A percentile compares a stretch with the other conserved stretches of the same genome.
Conservation (phyloP, 805 yeast genomes). For the Torulaspora gathmanii region DNA sequence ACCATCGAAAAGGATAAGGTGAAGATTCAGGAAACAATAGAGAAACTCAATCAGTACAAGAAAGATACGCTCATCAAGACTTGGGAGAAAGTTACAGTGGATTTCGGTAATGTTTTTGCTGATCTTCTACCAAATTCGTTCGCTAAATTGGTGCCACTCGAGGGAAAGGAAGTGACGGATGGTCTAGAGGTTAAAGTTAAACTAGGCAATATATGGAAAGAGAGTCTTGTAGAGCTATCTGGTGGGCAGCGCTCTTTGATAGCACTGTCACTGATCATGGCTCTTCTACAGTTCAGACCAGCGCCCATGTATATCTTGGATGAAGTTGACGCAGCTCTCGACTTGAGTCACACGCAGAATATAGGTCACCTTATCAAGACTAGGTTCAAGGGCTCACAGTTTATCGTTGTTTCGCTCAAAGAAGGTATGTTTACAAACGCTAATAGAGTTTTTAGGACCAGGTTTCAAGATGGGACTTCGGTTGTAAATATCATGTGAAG, state of each 20-base stretch:
- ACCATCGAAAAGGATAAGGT: slow-evolving; percentile 85
- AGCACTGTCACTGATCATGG: slow-evolving; percentile 87
- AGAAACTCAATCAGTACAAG: slow-evolving; percentile 78
- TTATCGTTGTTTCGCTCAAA: slow-evolving; percentile 91
- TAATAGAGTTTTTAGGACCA: slow-evolving; percentile 83
- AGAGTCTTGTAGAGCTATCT: slow-evolving; percentile 85
- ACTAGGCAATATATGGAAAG: slow-evolving; percentile 92
- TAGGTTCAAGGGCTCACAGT: slow-evolving; percentile 90
- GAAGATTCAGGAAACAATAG: slow-evolving; percentile 84
- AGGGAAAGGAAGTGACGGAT: slow-evolving; percentile 75
- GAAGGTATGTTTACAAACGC: slow-evolving; percentile 99
- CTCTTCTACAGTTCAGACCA: slow-evolving; percentile 88
- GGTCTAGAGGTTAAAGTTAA: slow-evolving; percentile 90
- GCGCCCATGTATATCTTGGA: slow-evolving; percentile 98
- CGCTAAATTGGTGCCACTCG: slow-evolving; percentile 81
- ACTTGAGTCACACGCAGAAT: slow-evolving; percentile 93
- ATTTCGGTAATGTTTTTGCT: slow-evolving; percentile 85
- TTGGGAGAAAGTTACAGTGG: slow-evolving; percentile 79
- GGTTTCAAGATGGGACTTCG: slow-evolving; percentile 96
- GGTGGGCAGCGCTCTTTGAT: slow-evolving; percentile 97
- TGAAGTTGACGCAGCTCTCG: slow-evolving; percentile 98
- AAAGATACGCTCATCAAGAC: slow-evolving; percentile 76
- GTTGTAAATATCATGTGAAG: slow-evolving; percentile 68
- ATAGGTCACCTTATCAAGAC: slow-evolving; percentile 96
- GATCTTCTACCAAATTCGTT: slow-evolving; percentile 85